phyloP scores from a whole-genome alignment of 164 flowering plant species.

The Berberis thunbergii region DNA sequence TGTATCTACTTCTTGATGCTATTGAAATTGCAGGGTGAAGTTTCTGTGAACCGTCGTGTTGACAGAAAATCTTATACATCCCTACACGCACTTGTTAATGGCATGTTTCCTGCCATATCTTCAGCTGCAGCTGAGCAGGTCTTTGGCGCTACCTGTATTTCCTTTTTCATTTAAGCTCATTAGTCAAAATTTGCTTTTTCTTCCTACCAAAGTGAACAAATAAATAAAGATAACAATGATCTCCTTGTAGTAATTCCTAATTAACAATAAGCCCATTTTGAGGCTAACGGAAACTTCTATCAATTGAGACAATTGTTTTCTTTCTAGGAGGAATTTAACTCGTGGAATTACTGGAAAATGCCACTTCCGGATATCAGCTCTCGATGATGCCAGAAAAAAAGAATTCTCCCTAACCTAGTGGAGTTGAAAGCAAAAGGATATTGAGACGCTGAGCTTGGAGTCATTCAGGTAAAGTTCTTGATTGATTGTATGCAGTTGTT shows the following conservation, averaged over 20 bases:
- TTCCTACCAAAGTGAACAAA: neutral
- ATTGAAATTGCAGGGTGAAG: constrained; percentile 55
- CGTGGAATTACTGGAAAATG: constrained; percentile 90
- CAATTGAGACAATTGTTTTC: neutral
- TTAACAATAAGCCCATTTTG: neutral
- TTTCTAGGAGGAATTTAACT: constrained; percentile 81
- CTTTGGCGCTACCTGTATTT: constrained; percentile 6
- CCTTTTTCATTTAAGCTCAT: neutral
- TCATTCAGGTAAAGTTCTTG: constrained; percentile 12
- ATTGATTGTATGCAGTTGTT: neutral
- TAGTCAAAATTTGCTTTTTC: neutral
- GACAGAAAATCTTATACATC: constrained; percentile 76
- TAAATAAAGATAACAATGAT: neutral
- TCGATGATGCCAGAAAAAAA: constrained; percentile 23
- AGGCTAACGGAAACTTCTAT: neutral
- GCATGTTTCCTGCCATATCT: constrained; percentile 69
- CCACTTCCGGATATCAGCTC: constrained; percentile 43
- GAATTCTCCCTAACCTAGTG: constrained; percentile 3
- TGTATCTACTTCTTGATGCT: constrained; percentile 6
- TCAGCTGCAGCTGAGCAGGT: constrained; percentile 73
- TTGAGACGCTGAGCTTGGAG: constrained; percentile 1
- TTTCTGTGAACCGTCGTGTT: constrained; percentile 62
- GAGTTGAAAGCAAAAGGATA: constrained; percentile 8
- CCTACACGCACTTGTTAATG: constrained; percentile 74
- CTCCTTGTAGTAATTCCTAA: neutral